phyloP scores from a whole-genome alignment of 305 asterid species.

The Fraxinus baroniana region DNA sequence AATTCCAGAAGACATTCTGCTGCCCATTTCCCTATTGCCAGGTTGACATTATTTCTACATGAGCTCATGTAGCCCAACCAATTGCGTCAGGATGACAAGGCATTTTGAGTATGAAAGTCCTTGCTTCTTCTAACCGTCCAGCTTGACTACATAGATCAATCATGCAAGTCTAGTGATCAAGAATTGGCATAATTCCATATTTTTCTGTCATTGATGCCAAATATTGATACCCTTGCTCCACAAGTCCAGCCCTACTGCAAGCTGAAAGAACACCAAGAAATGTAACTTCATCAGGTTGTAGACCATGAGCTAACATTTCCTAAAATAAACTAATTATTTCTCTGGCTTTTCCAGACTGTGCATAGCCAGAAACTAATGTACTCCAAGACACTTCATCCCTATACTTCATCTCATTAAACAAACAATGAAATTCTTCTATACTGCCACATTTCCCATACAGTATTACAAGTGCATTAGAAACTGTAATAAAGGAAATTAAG shows the following conservation, averaged over 20 bases:
- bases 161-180: conserved; percentile 88
- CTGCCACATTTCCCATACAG: conserved; percentile 83
- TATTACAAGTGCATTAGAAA: conserved; percentile 81
- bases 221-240: conserved; percentile 61
- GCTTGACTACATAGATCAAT: conserved; percentile 77
- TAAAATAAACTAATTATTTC: conserved; percentile 69
- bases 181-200: conserved; percentile 54
- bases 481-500: conserved; percentile 58
- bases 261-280: conserved; percentile 84
- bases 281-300: conserved; percentile 70
- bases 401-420: conserved; percentile 55
- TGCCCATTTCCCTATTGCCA: conserved; percentile 91
- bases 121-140: conserved; percentile 65
- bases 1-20: conserved; percentile 74
- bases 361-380: conserved; percentile 74
- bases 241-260: conserved; percentile 84
- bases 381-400: conserved; percentile 91
- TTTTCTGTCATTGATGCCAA: conserved; percentile 61
- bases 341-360: conserved; percentile 77
- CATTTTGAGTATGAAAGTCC: conserved; percentile 56
- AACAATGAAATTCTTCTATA: conserved; percentile 57
- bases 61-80: conserved; percentile 91
- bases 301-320: conserved; percentile 62
- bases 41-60: conserved; percentile 63
- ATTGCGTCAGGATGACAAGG: conserved; percentile 69